These are phyloP conservation scores for Fusarium sp. DNA, from an alignment of 2,329 filamentous ascomycete genomes.

Conservation along the genomic window DNA sequence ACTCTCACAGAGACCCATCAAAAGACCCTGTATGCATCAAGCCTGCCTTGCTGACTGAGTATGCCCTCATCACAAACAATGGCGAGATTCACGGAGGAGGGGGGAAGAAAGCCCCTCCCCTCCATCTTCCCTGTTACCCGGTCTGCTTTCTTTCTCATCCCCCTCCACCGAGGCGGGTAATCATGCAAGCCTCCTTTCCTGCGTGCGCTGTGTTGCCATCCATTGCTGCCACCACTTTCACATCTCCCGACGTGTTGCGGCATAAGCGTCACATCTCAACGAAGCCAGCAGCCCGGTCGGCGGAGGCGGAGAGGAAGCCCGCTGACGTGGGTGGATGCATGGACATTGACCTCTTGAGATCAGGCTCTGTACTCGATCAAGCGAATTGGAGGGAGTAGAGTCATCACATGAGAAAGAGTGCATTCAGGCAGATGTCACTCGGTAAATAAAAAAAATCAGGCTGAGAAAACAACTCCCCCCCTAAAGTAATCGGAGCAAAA, in stretches of 20 bases:
- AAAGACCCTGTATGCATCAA: neutral
- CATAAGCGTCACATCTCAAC: neutral
- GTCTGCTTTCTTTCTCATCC: conserved; percentile 4
- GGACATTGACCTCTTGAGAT: neutral
- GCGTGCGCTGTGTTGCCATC: neutral
- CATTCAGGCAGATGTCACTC: neutral
- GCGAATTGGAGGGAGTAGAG: neutral
- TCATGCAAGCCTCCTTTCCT: conserved; percentile 23
- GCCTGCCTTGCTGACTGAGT: neutral
- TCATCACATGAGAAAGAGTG: neutral
- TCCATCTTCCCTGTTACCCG: conserved; percentile 28
- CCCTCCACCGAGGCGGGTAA: conserved; percentile 30
- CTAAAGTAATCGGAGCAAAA: neutral
- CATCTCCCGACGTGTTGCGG: conserved; percentile 29
- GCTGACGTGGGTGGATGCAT: neutral
- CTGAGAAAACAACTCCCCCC: neutral
- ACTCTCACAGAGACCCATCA: neutral
- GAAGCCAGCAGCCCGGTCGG: neutral
- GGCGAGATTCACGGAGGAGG: neutral
- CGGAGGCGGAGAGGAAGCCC: neutral
- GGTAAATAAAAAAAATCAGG: neutral
- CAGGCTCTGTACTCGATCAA: neutral
- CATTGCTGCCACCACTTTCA: neutral
- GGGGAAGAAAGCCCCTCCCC: conserved; percentile 1
- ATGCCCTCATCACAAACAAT: neutral